Percentiles rank a stretch among this genome's conserved stretches.
Conservation (phyloP, 2,329 filamentous ascomycete genomes). For the Alternaria incomplexa region DNA sequence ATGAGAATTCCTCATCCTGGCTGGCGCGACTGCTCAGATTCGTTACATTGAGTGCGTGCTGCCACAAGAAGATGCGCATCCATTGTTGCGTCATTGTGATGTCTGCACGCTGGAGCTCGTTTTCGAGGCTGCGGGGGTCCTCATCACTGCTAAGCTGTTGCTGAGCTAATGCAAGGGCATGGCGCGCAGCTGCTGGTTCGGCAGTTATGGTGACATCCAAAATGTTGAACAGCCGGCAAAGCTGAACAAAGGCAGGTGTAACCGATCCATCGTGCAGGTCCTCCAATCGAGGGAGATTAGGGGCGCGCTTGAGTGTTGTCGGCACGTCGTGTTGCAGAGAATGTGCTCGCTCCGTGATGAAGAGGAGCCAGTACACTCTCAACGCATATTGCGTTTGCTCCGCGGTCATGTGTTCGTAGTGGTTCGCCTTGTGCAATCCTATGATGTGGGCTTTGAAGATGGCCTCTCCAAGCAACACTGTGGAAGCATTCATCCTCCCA, state of each 20-base stretch:
- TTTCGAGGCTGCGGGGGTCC: constrained; percentile 35
- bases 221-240: constrained; percentile 44
- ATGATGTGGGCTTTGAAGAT: constrained; percentile 44
- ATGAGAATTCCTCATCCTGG: constrained; percentile 43
- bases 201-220: constrained; percentile 44
- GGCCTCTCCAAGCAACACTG: constrained; percentile 39
- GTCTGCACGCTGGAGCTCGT: constrained; percentile 45
- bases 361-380: constrained; percentile 45
- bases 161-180: constrained; percentile 39
- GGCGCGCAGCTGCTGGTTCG: constrained; percentile 35
- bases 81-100: constrained; percentile 48
- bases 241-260: constrained; percentile 42
- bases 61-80: constrained; percentile 48
- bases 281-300: constrained; percentile 36
- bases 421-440: constrained; percentile 34
- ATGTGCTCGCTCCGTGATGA: constrained; percentile 46
- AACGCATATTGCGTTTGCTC: constrained; percentile 39
- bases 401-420: constrained; percentile 32
- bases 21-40: constrained; percentile 34
- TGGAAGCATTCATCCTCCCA: constrained; percentile 44
- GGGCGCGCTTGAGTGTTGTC: constrained; percentile 37
- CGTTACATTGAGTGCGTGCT: constrained; percentile 44
- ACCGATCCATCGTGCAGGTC: constrained; percentile 41
- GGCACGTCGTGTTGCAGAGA: constrained; percentile 46
- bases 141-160: constrained; percentile 41